Percentiles rank a stretch among this genome's conserved stretches.
Evolutionary conservation across 2,329 filamentous ascomycete genomes (phyloP).

Genomic region (Sodiomyces alkalinus): DNA sequence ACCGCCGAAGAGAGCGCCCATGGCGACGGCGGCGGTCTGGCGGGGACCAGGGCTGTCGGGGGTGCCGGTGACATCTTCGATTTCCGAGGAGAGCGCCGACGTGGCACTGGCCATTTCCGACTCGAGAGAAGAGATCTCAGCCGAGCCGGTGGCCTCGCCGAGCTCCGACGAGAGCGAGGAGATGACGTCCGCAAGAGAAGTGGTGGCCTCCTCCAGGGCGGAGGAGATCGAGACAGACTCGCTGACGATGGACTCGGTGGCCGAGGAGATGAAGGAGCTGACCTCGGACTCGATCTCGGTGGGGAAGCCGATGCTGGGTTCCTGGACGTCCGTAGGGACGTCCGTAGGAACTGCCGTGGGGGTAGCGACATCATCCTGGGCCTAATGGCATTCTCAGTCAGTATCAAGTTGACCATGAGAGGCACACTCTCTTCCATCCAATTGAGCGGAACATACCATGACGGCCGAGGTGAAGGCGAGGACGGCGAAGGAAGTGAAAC

Average conservation of each 20-base stretch:
- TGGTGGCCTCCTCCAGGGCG: slow-evolving; percentile 9
- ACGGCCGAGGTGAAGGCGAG: slow-evolving; percentile 19
- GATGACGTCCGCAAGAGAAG: slow-evolving; percentile 1
- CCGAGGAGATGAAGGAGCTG: slow-evolving; percentile 2
- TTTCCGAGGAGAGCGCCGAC: slow-evolving; percentile 7
- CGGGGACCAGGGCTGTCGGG: slow-evolving; percentile 15
- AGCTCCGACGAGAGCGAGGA: slow-evolving; percentile 7
- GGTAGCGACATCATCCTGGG: slow-evolving; percentile 9
- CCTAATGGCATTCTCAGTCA: not conserved
- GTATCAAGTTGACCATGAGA: not conserved
- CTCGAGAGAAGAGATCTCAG: slow-evolving; percentile 7
- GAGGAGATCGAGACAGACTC: slow-evolving; percentile 8
- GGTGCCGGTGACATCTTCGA: slow-evolving; percentile 5
- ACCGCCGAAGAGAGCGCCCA: slow-evolving; percentile 31
- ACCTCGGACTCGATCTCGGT: slow-evolving; percentile 7
- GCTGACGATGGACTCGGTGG: not conserved
- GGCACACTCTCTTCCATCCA: not conserved
- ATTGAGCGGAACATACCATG: slow-evolving; percentile 9
- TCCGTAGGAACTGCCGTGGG: slow-evolving; percentile 6
- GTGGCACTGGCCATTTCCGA: slow-evolving; percentile 5
- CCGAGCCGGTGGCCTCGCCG: slow-evolving; percentile 11
- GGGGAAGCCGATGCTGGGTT: not conserved
- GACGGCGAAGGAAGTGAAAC: slow-evolving; percentile 21
- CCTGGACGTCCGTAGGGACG: slow-evolving; percentile 7
- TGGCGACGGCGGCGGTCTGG: slow-evolving; percentile 25